These are phyloP conservation scores for Phyllosticta paracitricarpa DNA, from an alignment of 2,329 filamentous ascomycete species.

Conservation along the genomic window DNA sequence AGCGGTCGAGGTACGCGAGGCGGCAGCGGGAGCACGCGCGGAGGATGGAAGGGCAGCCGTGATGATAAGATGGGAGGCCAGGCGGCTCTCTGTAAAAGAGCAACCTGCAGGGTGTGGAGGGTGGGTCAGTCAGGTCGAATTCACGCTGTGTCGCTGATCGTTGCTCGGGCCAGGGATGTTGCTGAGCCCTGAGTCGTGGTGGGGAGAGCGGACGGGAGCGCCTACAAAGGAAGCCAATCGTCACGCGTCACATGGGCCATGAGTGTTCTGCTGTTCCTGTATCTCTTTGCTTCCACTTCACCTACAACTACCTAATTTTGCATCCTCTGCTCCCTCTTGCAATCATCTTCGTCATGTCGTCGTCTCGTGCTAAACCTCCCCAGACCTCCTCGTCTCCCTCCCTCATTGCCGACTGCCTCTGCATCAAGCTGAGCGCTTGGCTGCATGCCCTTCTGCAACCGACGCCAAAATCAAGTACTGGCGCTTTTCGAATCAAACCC, in stretches of 20 bases:
- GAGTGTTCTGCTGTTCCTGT: background rate
- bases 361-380: background rate
- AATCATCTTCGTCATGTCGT: background rate
- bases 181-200: constrained; percentile 6
- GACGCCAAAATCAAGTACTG: background rate
- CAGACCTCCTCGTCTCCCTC: background rate
- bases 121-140: background rate
- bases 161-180: constrained; percentile 6
- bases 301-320: background rate
- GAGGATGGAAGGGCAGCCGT: background rate
- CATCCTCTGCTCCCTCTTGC: background rate
- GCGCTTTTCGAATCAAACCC: background rate
- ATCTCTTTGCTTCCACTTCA: background rate
- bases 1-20: constrained; percentile 17
- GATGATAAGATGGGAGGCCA: background rate
- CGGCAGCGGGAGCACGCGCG: constrained; percentile 8
- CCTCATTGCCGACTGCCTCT: background rate
- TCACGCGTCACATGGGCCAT: background rate
- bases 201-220: constrained; percentile 7
- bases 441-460: background rate
- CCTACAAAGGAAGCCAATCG: background rate
- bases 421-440: background rate
- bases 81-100: background rate
- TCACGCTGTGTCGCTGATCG: constrained; percentile 3
- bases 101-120: background rate